Evolutionary conservation across 2,329 filamentous ascomycete species (phyloP).

Genomic region (Seiridium unicorne): DNA sequence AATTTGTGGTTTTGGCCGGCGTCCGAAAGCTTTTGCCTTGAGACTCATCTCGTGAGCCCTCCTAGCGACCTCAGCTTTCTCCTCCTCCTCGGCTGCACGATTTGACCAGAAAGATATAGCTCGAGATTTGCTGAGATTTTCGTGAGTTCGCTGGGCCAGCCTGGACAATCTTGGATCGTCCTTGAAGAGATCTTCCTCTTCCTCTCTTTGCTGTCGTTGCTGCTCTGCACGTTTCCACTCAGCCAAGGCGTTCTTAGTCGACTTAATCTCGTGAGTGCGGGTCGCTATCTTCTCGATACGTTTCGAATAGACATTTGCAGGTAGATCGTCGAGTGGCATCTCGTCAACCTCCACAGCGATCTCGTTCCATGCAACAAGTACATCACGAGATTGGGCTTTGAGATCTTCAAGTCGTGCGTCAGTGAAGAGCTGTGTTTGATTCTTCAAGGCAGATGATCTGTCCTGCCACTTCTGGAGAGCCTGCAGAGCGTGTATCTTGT

Average conservation of each 20-base stretch:
- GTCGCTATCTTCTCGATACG: conserved; percentile 26
- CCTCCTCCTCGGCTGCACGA: conserved; percentile 24
- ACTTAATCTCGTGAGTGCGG: conserved; percentile 24
- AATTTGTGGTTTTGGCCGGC: conserved; percentile 8
- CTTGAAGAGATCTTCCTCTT: not conserved
- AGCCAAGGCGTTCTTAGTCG: conserved; percentile 19
- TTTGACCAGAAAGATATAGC: conserved; percentile 28
- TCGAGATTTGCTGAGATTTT: conserved; percentile 25
- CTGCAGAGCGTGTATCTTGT: conserved; percentile 20
- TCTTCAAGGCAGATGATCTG: conserved; percentile 18
- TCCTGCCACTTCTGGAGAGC: conserved; percentile 26
- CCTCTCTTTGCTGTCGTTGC: conserved; percentile 10
- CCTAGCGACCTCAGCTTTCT: conserved; percentile 23
- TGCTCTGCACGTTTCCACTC: conserved; percentile 20
- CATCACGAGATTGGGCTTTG: conserved; percentile 17
- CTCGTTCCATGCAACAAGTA: conserved; percentile 23
- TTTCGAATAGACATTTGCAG: conserved; percentile 26
- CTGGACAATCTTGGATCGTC: conserved; percentile 17
- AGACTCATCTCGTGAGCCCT: conserved; percentile 27
- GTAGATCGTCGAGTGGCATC: conserved; percentile 16
- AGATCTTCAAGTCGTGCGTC: conserved; percentile 21
- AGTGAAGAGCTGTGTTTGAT: conserved; percentile 19
- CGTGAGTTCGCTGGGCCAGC: conserved; percentile 23
- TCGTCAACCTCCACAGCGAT: conserved; percentile 18
- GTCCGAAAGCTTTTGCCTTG: conserved; percentile 27